phyloP scores from a whole-genome alignment of 257 asterid species.

The Solanum okadae region DNA sequence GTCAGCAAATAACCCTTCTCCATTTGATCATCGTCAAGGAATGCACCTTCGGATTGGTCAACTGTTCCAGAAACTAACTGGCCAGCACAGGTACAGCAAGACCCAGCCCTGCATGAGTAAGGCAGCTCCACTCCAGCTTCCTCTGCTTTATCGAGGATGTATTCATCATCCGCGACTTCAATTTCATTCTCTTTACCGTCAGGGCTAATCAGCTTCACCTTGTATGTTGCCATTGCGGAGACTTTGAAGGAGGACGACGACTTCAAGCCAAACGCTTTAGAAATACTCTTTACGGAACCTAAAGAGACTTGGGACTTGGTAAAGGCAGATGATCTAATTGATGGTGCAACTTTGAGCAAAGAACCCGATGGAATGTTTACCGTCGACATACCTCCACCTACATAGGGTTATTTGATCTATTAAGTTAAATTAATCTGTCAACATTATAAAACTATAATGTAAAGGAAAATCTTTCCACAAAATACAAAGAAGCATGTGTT shows the following conservation, averaged over 20 bases:
- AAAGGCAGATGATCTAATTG: neutral
- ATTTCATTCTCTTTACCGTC: constrained; percentile 26
- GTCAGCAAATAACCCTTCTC: constrained; percentile 29
- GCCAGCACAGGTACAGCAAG: constrained; percentile 33
- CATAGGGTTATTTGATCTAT: neutral
- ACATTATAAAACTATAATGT: neutral
- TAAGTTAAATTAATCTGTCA: neutral
- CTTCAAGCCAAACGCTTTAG: constrained; percentile 12
- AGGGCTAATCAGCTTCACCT: constrained; percentile 25
- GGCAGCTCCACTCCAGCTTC: constrained; percentile 26
- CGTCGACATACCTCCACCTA: constrained; percentile 9
- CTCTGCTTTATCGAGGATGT: constrained; percentile 36
- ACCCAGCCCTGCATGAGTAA: constrained; percentile 33
- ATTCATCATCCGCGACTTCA: constrained; percentile 27
- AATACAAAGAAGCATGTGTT: neutral
- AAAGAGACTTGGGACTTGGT: neutral
- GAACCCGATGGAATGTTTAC: constrained; percentile 10
- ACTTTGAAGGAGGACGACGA: neutral
- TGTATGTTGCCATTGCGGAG: constrained; percentile 25
- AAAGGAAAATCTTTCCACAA: neutral
- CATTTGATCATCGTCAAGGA: constrained; percentile 23
- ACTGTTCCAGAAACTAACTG: constrained; percentile 18
- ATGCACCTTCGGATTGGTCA: constrained; percentile 36
- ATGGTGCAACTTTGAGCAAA: neutral
- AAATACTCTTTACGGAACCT: constrained; percentile 12